Base-by-base conservation (phyloP, 1,284 basidiomycete genomes). In the Cryptococcus hybrid region DNA sequence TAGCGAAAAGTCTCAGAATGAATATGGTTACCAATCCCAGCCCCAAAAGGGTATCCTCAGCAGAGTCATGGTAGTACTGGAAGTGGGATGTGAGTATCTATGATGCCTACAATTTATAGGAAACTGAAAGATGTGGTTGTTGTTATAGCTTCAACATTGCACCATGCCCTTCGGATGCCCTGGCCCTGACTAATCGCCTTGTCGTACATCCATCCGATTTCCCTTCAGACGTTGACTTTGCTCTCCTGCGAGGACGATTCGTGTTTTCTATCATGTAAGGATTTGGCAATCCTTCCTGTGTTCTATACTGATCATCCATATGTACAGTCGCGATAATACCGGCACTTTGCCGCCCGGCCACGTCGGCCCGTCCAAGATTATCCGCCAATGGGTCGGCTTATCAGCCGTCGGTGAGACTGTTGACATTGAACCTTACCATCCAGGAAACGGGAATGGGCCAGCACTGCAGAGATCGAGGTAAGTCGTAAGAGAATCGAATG, bases 351-450 rank as follows among this genome's bases (percentile, higher is more conserved):
- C 76, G 7, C 83, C 83, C 2, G 85, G 87, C 6, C 77, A 80
- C 9, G 82, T 93, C 35, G 90, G 86, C 13, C 76, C 77, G 0
- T 75, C 75, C 30, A 76, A 76, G 61, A 67, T 70, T 51, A 75
- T 76, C 34, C 84, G 93, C 24, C 85, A 89, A 78, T 96, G 91
- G 90, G 87, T 94, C 42, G 87, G 87, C 5, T 82, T 93, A 11
- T 92, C 91, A 6, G 78, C 88, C 39, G 78, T 82, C 8, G 90
- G 91, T 1, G 92, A 95, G 72, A 73, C 81, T 24, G 87, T 90
- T 50, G 83, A 86, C 15, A 80, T 92, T 52, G 86, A 88, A 59
- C 79, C 84, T 3, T 81, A 90, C 48, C 84, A 86, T 11, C 67
- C 84, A 4, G 78, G 84, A 30, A 84, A 83, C 60, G 84, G 82